These are phyloP conservation scores for Pythium chondricola DNA, from an alignment of 352 stramenopile species.

Conservation along the genomic window DNA sequence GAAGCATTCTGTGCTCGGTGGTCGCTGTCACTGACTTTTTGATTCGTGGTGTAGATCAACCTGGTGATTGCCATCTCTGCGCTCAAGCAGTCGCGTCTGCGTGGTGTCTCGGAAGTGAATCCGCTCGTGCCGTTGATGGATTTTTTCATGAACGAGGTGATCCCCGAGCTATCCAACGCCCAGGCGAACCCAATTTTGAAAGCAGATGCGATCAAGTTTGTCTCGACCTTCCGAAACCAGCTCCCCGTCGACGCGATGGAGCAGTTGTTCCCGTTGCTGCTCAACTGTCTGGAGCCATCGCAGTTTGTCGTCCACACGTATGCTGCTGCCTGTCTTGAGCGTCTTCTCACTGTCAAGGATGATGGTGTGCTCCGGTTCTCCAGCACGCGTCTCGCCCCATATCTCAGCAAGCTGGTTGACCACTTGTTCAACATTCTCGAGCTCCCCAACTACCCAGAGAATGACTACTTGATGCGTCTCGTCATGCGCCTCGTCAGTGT, in stretches of 20 bases:
- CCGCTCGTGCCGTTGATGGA: constrained; percentile 93
- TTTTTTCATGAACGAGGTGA: constrained; percentile 92
- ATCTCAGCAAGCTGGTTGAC: constrained; percentile 90
- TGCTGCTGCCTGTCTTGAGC: constrained; percentile 94
- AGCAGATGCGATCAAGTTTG: constrained; percentile 97
- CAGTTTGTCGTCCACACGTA: constrained; percentile 98
- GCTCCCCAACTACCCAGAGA: constrained; percentile 91
- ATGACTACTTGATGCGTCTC: constrained; percentile 99
- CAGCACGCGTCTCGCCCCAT: constrained; percentile 85
- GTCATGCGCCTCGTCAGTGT: constrained; percentile 95
- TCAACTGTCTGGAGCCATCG: constrained; percentile 75
- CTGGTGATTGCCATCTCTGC: constrained; percentile 95
- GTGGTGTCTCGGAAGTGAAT: constrained; percentile 95
- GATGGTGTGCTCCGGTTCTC: constrained; percentile 58
- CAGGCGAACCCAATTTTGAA: constrained; percentile 92
- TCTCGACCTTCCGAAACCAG: constrained; percentile 97
- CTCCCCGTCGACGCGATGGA: constrained; percentile 90
- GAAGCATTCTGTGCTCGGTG: not conserved
- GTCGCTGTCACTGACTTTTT: not conserved
- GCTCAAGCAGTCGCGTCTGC: constrained; percentile 87
- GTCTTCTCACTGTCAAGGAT: constrained; percentile 94
- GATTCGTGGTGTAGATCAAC: constrained; percentile 55
- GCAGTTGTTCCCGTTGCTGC: constrained; percentile 90
- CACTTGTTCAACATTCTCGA: constrained; percentile 96
- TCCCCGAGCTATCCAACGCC: constrained; percentile 88